A percentile compares a stretch with the other conserved stretches of the same genome.
phyloP scores from a whole-genome alignment of 768 basidiomycete species.

The Pisolithus sp. region DNA sequence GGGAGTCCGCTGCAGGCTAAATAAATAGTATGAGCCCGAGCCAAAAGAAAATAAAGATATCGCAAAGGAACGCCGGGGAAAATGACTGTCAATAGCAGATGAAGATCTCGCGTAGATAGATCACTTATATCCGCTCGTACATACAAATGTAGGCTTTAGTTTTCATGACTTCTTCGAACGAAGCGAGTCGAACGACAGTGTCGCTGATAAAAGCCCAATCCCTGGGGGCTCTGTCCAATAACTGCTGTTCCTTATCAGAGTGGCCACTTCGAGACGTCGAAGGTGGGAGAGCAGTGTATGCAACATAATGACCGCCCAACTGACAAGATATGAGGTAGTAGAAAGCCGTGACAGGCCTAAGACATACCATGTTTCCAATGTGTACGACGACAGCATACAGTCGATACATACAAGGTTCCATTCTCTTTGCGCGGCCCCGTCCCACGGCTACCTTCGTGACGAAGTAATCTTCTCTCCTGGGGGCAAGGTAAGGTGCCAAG shows the following conservation, averaged over 20 bases:
- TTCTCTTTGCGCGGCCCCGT: constrained; percentile 20
- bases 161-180: constrained; percentile 83
- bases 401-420: constrained; percentile 54
- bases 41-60: neutral
- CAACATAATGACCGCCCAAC: constrained; percentile 87
- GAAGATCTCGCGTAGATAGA: neutral
- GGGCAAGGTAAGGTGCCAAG: constrained; percentile 80
- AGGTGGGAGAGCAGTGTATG: constrained; percentile 70
- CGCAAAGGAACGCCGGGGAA: neutral
- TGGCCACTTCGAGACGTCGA: constrained; percentile 11
- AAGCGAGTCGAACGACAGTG: constrained; percentile 71
- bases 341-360: neutral
- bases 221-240: constrained; percentile 22
- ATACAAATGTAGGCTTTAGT: constrained; percentile 92
- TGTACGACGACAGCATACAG: constrained; percentile 82
- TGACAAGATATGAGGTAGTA: constrained; percentile 23
- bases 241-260: constrained; percentile 8
- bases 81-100: neutral
- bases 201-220: constrained; percentile 95
- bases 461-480: constrained; percentile 66
- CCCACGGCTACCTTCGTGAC: constrained; percentile 29
- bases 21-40: neutral
- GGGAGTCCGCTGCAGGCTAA: neutral
- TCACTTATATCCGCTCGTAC: constrained; percentile 64
- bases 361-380: constrained; percentile 77